These are phyloP conservation scores for Dryas octopetala DNA, from an alignment of 306 rosid species.

Conservation along the genomic window DNA sequence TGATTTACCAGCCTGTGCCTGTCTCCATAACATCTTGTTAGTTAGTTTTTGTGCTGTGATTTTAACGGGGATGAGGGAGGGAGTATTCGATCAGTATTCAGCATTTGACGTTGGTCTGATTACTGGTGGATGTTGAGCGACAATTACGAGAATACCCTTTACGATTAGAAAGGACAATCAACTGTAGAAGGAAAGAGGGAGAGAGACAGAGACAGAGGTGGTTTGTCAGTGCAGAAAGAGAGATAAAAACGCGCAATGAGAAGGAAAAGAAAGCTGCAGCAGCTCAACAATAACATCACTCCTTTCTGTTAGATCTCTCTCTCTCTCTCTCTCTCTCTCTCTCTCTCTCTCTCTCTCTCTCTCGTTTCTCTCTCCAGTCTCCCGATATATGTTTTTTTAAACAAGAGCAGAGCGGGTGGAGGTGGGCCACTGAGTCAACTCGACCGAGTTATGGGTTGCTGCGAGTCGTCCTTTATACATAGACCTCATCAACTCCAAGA, in stretches of 20 bases:
- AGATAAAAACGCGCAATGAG: slow-evolving; percentile 25
- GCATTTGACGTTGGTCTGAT: no score
- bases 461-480: slow-evolving; percentile 37
- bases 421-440: slow-evolving; percentile 36
- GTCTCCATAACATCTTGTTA: no score
- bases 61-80: no score
- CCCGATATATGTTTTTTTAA: not conserved
- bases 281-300: slow-evolving; percentile 15
- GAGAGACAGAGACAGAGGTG: slow-evolving; percentile 34
- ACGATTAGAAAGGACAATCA: slow-evolving; percentile 36
- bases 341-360: slow-evolving; percentile 21
- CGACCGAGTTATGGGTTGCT: slow-evolving; percentile 68
- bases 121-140: no score
- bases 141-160: slow-evolving; percentile 32
- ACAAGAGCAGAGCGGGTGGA: slow-evolving; percentile 26
- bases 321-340: slow-evolving; percentile 15
- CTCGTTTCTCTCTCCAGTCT: not conserved
- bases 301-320: slow-evolving; percentile 16
- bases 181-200: slow-evolving; percentile 23
- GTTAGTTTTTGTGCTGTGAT: no score
- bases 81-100: no score
- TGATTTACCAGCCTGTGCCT: no score
- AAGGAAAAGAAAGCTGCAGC: slow-evolving; percentile 39
- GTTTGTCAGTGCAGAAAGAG: slow-evolving; percentile 37
- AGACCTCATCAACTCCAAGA: not conserved